Conservation (phyloP, 352 stramenopile species). For the Globisporangium orthogonon region DNA sequence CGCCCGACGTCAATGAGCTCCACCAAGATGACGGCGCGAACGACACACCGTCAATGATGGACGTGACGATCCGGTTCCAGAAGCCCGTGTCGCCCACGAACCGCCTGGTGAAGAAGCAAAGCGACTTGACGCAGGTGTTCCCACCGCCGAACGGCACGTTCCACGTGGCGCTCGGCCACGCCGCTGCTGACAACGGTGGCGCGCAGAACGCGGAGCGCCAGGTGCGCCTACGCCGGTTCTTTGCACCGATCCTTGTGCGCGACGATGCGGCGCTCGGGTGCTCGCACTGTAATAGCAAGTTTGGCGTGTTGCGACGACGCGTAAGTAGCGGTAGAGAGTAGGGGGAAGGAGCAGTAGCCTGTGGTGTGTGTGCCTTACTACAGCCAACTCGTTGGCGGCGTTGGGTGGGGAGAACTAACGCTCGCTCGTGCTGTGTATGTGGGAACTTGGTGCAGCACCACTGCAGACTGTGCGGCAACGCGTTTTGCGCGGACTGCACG, state of each 20-base stretch:
- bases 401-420: not conserved
- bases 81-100: not conserved
- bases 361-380: not conserved
- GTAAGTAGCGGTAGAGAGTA: slow-evolving; percentile 17
- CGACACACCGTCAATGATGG: not conserved
- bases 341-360: not conserved
- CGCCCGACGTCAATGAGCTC: not conserved
- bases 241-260: slow-evolving; percentile 43
- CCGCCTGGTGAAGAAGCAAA: slow-evolving; percentile 15
- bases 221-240: slow-evolving; percentile 44
- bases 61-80: slow-evolving; percentile 5
- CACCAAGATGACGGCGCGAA: not conserved
- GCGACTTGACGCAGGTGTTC: slow-evolving; percentile 15
- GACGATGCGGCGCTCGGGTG: slow-evolving; percentile 44
- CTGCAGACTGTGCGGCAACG: slow-evolving; percentile 65
- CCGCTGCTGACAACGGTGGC: not conserved
- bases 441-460: slow-evolving; percentile 32
- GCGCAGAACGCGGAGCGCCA: slow-evolving; percentile 21
- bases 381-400: too few species aligned
- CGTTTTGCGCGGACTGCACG: slow-evolving; percentile 76
- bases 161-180: slow-evolving; percentile 12
- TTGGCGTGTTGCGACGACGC: slow-evolving; percentile 65
- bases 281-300: slow-evolving; percentile 61
- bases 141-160: slow-evolving; percentile 5
- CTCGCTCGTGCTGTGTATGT: not conserved